Base-by-base conservation (phyloP, 2,329 filamentous ascomycete species). In the Graphiopsis chlorocephala region DNA sequence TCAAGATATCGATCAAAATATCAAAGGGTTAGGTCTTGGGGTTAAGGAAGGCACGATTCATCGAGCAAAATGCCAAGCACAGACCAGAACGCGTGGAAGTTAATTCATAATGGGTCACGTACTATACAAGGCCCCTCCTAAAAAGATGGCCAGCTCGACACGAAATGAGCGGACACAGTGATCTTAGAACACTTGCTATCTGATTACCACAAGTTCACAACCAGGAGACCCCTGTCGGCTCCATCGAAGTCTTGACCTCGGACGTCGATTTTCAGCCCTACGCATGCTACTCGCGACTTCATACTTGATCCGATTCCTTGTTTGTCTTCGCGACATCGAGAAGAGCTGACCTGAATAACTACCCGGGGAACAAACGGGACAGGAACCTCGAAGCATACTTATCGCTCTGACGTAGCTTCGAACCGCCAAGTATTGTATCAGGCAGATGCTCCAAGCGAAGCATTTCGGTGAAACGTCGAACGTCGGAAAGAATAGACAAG, bases 401-500 rank as follows among this genome's bases (percentile, higher is more conserved):
- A 23, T 45, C n/a, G 20, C 14, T 45, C 38, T 23, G 38, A 45
- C 38, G 38, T 45, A 23, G n/a, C 8, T 20, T n/a, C n/a, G 8
- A 20, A 10, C 38, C n/a, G 38, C n/a, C 38, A 45, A 45, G 38
- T n/a, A 20, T 45, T 42, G 2, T 45, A 45, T 11, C n/a, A 20
- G 38, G 38, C n/a, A 45, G n/a, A 45, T 25, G n/a, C 31, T 58
- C 35, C 31, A 58, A 58, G 55, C 55, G 55, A 58, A 58, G 55
- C 55, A n/a, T 58, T 28, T 29, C 23, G 25, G 25, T 58, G 55
- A 58, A 58, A 58, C 55, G 55, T 58, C 55, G 23, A 58, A 58
- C 35, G 55, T 58, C 55, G 23, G 55, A 58, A 15, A 35, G 17
- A 23, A 26, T 35, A 23, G 14, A 26, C 55, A 58, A 52, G 55